Base-by-base conservation (phyloP, 2,329 filamentous ascomycete genomes). In the Gaeumannomyces sp. region DNA sequence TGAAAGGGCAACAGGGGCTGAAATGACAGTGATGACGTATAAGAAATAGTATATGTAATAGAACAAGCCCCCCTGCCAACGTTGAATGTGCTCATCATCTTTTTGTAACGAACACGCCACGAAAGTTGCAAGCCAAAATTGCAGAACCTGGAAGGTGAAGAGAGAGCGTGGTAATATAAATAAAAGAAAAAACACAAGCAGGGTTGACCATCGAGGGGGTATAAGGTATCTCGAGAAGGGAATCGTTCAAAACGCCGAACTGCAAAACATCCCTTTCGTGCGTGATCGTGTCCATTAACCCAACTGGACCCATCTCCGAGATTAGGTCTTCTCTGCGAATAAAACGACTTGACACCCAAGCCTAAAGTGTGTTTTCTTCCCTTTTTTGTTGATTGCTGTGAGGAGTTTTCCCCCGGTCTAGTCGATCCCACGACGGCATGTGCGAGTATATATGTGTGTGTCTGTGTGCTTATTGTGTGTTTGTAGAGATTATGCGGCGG, bases 211-310 rank as follows among this genome's bases (percentile, higher is more conserved):
- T 35, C 59, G 27, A 62, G 45, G 45, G 60, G 61, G 27, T 35
- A 50, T 62, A 45, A 45, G 61, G 61, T 62, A 62, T 62, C 61
- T 62, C 50, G 60, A 53, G 22, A 28, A 61, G 27, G 25, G 28
- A 61, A 38, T 45, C 14, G 22, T 53, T 53, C 5, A 45, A 31
- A 61, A 61, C 60, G 60, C 60, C 60, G 33, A 61, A 61, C 27
- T n/a, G 35, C 38, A 61, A 61, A 61, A 10, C 60, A 61, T 38
- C 25, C 33, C 60, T 35, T 38, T 45, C 60, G 31, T 35, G 31
- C 8, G 16, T 25, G 35, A 50, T 63, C n/a, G 61, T 50, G 59
- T 60, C 64, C 63, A 60, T 62, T 64, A 64, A 63, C 59, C 63
- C 38, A 64, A 63, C 58, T 59, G 61, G 56, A 53, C 45, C 45